phyloP scores from a whole-genome alignment of 2,329 filamentous ascomycete species.

The Colletotrichum siamense region DNA sequence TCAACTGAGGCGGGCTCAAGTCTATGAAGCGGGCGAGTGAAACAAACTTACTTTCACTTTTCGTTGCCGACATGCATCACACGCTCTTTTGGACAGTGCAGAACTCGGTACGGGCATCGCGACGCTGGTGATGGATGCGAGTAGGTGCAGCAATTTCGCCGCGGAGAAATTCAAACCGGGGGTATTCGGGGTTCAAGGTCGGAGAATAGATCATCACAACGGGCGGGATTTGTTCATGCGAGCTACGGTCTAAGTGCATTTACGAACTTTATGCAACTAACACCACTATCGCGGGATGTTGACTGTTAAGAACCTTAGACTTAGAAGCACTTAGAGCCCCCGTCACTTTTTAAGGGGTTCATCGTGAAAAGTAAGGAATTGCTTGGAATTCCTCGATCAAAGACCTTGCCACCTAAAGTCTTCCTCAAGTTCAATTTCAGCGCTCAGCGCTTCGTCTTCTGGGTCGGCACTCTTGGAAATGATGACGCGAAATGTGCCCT shows the following conservation, averaged over 20 bases:
- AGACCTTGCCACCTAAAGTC: not conserved
- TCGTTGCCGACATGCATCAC: not conserved
- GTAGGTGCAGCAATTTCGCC: not conserved
- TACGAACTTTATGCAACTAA: not conserved
- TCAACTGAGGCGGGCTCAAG: not conserved
- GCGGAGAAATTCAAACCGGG: not conserved
- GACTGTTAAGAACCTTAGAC: fast-evolving
- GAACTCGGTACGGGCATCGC: not conserved
- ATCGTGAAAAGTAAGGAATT: fast-evolving
- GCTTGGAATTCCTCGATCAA: not conserved
- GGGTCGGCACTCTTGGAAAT: not conserved
- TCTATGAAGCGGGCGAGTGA: not conserved
- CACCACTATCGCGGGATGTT: not conserved
- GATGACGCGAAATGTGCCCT: not conserved
- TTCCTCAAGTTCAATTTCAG: not conserved
- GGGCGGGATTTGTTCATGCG: not conserved
- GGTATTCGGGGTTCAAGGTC: not conserved
- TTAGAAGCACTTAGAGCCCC: too few relatives aligned
- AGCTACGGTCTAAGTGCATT: not conserved
- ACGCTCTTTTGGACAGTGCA: not conserved
- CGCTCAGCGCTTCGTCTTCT: not conserved
- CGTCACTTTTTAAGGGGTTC: not conserved
- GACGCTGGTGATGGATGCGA: not conserved
- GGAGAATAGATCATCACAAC: not conserved
- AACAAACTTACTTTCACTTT: not conserved